Evolutionary conservation across 805 yeast genomes (phyloP), one percentile per base, ranked within the genome.

Genomic region (Zygosaccharomyces gambellarensis): DNA sequence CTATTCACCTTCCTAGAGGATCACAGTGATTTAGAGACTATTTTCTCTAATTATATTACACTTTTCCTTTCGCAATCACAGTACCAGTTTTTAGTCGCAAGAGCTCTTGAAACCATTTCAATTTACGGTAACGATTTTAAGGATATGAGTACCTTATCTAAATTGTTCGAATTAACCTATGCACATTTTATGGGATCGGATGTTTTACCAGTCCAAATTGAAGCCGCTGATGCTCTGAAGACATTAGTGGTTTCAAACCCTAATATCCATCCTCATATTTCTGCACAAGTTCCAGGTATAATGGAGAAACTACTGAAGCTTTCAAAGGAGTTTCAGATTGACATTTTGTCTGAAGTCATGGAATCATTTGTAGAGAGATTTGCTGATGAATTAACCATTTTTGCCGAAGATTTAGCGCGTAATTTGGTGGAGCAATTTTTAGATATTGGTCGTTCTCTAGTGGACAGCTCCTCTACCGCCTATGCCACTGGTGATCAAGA

Each of bases 341-440:
- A 95, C 61, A 78, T 88, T 32, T 74, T 94, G 21, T 80, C 95
- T 6, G 85, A 82, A 43, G 96, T 92, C n/a, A 89, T 94, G 83
- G 98, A 94, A 70, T 90, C 89, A 49, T 88, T 94, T 64, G 97
- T 94, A 30, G 96, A 90, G 61, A 77, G 80, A 52, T 95, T 87
- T 67, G 78, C 96, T 1, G 85, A 80, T 49, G 95, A 92, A 68
- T 74, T 94, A 54, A 88, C 90, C 44, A 97, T 98, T 17, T 92
- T 87, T 69, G 92, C 95, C 5, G 69, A 75, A 22, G 84, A 85
- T 52, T 67, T 86, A 47, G 83, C 83, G 3, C 63, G 70, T 5
- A 82, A 79, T 51, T 70, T 87, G 53, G 80, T 78, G 4, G 77
- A 77, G 17, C 90, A 86, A 59, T 85, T 85, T 56, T 56, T 81